Evolutionary conservation across 1,284 basidiomycete genomes (phyloP).

Genomic region (Ceratobasidium sp.): DNA sequence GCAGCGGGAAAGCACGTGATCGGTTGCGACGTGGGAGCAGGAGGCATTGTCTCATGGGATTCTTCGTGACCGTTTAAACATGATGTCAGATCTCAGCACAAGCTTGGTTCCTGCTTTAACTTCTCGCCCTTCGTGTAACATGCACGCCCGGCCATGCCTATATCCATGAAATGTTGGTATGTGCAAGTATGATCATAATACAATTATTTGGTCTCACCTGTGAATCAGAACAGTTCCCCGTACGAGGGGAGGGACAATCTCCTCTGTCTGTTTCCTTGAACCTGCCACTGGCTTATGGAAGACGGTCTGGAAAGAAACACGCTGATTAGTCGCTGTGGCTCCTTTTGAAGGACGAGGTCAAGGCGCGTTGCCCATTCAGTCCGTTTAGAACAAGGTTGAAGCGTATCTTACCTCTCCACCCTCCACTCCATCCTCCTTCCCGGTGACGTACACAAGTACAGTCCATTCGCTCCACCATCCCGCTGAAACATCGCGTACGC

Average conservation of each 20-base stretch:
- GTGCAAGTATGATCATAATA: neutral
- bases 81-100: slow-evolving; percentile 80
- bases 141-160: slow-evolving; percentile 81
- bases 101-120: slow-evolving; percentile 80
- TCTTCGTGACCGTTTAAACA: slow-evolving; percentile 64
- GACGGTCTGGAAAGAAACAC: slow-evolving; percentile 69
- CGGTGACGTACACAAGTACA: slow-evolving; percentile 80
- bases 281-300: slow-evolving; percentile 73
- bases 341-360: too few relatives aligned
- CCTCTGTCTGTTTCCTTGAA: slow-evolving; percentile 60
- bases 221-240: slow-evolving; percentile 81
- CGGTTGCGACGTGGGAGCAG: too few relatives aligned
- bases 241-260: slow-evolving; percentile 70
- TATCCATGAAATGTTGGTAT: neutral
- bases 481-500: slow-evolving; percentile 62
- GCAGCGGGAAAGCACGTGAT: too few relatives aligned
- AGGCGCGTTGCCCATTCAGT: too few relatives aligned
- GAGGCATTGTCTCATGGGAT: too few relatives aligned
- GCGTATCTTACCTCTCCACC: slow-evolving; percentile 76
- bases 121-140: slow-evolving; percentile 81
- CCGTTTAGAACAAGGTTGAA: neutral
- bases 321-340: too few relatives aligned
- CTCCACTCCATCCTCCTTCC: slow-evolving; percentile 76
- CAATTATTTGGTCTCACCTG: slow-evolving; percentile 61
- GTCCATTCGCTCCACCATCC: slow-evolving; percentile 77